Base-by-base conservation (phyloP, 257 asterid genomes). In the Penstemon davidsonii region DNA sequence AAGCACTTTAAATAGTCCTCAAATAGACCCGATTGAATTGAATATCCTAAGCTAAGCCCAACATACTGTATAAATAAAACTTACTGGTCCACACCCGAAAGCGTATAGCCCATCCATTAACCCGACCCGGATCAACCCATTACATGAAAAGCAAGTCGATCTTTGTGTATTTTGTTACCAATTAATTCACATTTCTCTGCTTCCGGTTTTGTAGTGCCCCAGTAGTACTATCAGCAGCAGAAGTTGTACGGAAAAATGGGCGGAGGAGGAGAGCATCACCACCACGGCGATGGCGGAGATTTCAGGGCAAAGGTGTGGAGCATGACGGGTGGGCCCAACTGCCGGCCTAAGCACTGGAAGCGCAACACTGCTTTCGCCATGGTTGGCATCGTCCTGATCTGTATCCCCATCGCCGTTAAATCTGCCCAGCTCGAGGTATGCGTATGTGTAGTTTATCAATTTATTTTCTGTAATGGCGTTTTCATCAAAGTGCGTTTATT, bases 281-380 rank as follows among this genome's bases (percentile, higher is more conserved):
- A 67, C 11, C 38, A 2, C 54, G 39, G 5, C 5, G 87, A 84
- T 65, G 94, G 85, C 67, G 95, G 86, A 47, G 97, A 93, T 73
- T 93, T 90, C 74, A 76, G 99, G 86, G 64, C 67, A 58, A 93
- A 88, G 65, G 99, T 93, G 1, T 93, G 97, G 97, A 93, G 89
- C 63, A 70, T 88, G 85, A 63, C 89, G 6, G 97, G 99, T n/a
- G 99, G 99, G 54, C 87, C 99, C 47, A 51, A 90, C 81, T 93
- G 99, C 85, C 79, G 96, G 59, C 99, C 99, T 60, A 74, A 74
- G 71, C 96, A 93, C 83, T 93, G 99, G 99, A 88, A 83, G 81
- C 96, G 99, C 66, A 93, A 93, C 80, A 93, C 97, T 12, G 97
- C 96, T 46, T 64, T 93, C 65, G 99, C 99, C 75, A 91, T 93